Base-by-base conservation (phyloP, 352 stramenopile genomes). In the Saprolegnia diclina region DNA sequence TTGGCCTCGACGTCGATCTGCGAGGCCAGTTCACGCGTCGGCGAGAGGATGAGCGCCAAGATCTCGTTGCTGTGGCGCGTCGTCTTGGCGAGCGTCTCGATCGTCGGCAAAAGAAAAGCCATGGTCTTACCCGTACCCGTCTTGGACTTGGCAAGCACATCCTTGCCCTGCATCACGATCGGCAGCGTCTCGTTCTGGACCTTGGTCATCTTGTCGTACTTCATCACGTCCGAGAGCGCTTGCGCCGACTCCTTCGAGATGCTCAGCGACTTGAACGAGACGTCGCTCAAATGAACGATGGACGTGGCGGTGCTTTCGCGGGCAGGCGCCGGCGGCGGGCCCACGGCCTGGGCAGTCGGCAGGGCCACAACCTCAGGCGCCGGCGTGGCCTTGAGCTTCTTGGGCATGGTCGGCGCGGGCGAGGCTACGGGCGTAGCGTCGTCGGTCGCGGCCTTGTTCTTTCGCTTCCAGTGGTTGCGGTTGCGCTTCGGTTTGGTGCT, bases 41-140 rank as follows among this genome's bases (percentile, higher is more conserved):
- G 92, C 21, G 87, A 95, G 37, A 98, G 81, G 56, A 96, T 88
- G 10, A 97, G 81, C 32, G 83, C 76, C 5, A 73, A 80, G 71
- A 96, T 83, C 48, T 78, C 66, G 87, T 91, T 67, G 87, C 98
- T 26, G 98, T 68, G 85, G 79, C 94, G 80, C 22, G 91, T 92
- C 44, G 91, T 93, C 32, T 76, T 71, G 72, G 64, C 65, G 24
- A 97, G 71, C 48, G 85, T 77, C 55, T 98, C 82, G 37, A 98
- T 72, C 32, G 77, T 77, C 1, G 92, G 92, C 21, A 98, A 67
- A 14, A 97, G 74, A 77, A 97, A 98, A 2, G 85, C 84, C 46
- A 97, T 71, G 29, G 91, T 97, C 73, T 97, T 97, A 22, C 91
- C 91, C 35, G 89, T 96, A 37, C 91, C 91, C 9, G 91, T 97